These are phyloP conservation scores for Penicillium sp. DNA, from an alignment of 2,329 filamentous ascomycete genomes.

Conservation along the genomic window DNA sequence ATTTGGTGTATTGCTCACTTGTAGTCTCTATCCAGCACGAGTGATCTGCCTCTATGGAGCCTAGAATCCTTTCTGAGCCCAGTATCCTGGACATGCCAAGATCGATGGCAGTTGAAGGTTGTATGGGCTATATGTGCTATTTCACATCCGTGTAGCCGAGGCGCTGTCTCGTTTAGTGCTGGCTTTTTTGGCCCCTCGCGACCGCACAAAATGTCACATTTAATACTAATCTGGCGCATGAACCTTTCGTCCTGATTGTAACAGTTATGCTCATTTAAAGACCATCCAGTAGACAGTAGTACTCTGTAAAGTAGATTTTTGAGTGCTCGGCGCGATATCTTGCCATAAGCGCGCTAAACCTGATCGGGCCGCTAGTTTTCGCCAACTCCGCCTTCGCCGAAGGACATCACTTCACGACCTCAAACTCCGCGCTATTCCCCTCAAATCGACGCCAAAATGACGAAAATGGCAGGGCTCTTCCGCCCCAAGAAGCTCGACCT, in stretches of 20 bases:
- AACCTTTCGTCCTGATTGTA: neutral
- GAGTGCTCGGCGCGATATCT: conserved; percentile 6
- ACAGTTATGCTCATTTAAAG: neutral
- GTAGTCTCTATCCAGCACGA: neutral
- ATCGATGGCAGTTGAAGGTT: neutral
- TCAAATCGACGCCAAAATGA: conserved; percentile 18
- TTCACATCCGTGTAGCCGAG: neutral
- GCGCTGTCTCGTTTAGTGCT: neutral
- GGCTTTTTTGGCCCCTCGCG: neutral
- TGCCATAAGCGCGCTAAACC: conserved; percentile 24
- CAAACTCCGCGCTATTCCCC: conserved; percentile 6
- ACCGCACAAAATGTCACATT: neutral
- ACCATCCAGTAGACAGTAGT: neutral
- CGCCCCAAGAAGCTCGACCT: conserved; percentile 85
- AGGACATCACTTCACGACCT: conserved; percentile 14
- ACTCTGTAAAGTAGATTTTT: neutral
- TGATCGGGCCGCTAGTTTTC: conserved; percentile 23
- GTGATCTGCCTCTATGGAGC: neutral
- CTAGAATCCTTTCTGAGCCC: neutral
- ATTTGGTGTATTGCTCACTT: neutral
- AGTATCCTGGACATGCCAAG: neutral
- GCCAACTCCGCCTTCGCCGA: conserved; percentile 23
- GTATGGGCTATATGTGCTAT: neutral
- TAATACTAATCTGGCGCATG: neutral
- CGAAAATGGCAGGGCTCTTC: conserved; percentile 64